phyloP scores from a whole-genome alignment of 176 grass and related monocot genomes.

The Paspalum vaginatum region DNA sequence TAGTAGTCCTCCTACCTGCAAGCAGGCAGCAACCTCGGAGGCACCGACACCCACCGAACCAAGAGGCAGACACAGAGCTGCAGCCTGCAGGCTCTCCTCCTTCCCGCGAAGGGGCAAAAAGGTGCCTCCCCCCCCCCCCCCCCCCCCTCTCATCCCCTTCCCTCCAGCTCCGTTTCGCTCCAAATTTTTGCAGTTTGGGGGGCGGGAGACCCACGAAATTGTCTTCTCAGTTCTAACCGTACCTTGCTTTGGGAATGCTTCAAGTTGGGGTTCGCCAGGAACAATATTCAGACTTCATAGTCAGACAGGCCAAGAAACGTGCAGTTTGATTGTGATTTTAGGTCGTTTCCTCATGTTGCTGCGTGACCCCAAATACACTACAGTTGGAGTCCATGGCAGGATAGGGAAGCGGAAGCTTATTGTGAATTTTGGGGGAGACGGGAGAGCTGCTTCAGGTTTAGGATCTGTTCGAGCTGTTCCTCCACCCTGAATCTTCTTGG shows the following conservation, averaged over 20 bases:
- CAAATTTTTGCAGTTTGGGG: no score
- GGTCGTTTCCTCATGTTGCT: neutral
- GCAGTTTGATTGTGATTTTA: neutral
- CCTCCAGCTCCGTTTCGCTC: no score
- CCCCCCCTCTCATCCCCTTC: no score
- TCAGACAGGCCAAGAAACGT: neutral
- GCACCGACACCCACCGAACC: no score
- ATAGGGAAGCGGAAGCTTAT: neutral
- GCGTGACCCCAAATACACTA: neutral
- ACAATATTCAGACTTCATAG: neutral
- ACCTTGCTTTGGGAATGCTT: neutral
- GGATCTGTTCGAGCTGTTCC: conserved; percentile 7
- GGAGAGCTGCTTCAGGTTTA: neutral
- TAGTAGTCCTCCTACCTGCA: no score
- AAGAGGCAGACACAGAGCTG: no score
- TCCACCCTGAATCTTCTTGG: conserved; percentile 3
- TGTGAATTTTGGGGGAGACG: neutral
- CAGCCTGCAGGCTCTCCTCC: no score
- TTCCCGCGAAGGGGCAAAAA: no score
- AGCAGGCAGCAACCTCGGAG: no score
- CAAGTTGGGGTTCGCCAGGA: neutral
- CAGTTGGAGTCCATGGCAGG: neutral
- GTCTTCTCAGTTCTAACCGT: no score
- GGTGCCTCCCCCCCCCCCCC: no score
- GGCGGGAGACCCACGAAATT: no score